These are phyloP conservation scores for Crucibulum laeve DNA, from an alignment of 768 basidiomycete genomes.

Conservation along the genomic window DNA sequence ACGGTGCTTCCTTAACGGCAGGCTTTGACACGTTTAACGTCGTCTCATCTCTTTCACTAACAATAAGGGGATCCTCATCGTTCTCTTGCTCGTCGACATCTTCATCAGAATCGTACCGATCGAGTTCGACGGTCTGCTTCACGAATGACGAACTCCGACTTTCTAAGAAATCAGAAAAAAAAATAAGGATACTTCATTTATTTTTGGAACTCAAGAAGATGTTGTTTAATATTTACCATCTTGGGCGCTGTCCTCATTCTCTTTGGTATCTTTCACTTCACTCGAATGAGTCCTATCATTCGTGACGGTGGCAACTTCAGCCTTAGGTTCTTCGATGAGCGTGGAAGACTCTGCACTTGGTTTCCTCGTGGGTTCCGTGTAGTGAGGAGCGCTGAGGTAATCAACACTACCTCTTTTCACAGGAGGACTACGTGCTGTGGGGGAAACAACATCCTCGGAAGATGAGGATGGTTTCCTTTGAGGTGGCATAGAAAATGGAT, in stretches of 20 bases:
- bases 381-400: background rate
- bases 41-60: slow-evolving; percentile 3
- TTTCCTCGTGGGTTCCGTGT: background rate
- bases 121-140: no score
- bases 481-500: slow-evolving; percentile 44
- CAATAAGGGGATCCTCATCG: slow-evolving; percentile 8
- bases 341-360: background rate
- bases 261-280: slow-evolving; percentile 7
- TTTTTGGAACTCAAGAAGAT: background rate
- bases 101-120: background rate
- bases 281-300: slow-evolving; percentile 1
- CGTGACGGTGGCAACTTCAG: background rate
- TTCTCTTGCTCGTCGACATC: slow-evolving; percentile 12
- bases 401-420: background rate
- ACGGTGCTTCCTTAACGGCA: no score
- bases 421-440: no score
- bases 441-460: slow-evolving; percentile 5
- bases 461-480: slow-evolving; percentile 15
- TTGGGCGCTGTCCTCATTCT: slow-evolving; percentile 11
- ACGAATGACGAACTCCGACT: background rate
- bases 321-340: no score
- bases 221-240: slow-evolving; percentile 29
- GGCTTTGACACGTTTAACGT: no score
- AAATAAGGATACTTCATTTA: no score
- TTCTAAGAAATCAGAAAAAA: slow-evolving; percentile 14